Base-by-base conservation (phyloP, 1,284 basidiomycete genomes). In the Butyriboletus appendiculatus region DNA sequence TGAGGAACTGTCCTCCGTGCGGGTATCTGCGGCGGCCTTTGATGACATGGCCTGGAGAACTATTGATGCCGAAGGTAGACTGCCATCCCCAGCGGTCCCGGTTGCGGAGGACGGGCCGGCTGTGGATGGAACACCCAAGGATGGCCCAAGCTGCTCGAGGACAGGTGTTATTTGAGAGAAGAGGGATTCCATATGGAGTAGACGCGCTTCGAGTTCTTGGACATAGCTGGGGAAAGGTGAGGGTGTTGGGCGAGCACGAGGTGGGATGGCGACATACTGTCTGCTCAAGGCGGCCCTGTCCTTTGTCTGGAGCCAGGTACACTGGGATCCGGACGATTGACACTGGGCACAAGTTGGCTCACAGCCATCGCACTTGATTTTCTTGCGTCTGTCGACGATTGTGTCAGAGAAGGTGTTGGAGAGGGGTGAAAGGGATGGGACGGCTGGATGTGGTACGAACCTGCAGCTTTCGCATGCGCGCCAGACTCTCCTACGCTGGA, bases 341-440 rank as follows among this genome's bases (percentile, higher is more conserved):
- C 90, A 92, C 63, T 92, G 90, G 0, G 88, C 86, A 62, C 90
- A 92, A n/a, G 85, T 87, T 14, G 90, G 90, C 66, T 92, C 90
- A 62, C 76, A 81, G 58, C 90, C 90, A 75, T 92, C 90, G 71
- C 90, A 92, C 70, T 92, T 92, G 68, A 92, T 92, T 80, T 92
- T 92, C 81, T 92, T 92, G 58, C 89, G 83, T 59, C 90, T 92
- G 67, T 40, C 16, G 44, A 48, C 32, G 56, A 66, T 50, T n/a
- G 28, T 5, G 57, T 67, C 47, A 68, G 66, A 12, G 32, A 48
- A 11, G 0, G 42, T 22, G 52, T 45, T 35, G 44, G 54, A 45
- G 53, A 50, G 58, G 56, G 55, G 56, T 46, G 53, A 57, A 51
- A 59, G 28, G 53, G 56, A 58, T 46, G 48, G 30, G 55, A 48